Evolutionary conservation across 2,329 filamentous ascomycete genomes (phyloP).

Genomic region (Capronia americana): DNA sequence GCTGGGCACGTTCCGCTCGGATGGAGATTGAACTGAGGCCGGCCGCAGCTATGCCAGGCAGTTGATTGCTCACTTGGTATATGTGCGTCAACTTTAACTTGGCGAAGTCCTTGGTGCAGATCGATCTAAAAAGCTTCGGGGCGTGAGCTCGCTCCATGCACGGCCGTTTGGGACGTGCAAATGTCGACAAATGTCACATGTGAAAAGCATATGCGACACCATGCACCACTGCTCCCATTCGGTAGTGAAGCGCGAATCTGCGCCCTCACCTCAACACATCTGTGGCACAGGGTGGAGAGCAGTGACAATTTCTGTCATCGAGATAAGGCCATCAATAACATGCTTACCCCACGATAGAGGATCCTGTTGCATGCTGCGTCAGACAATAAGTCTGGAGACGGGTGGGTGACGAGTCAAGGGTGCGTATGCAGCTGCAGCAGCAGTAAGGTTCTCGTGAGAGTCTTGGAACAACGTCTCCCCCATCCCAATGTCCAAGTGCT

Average conservation of each 20-base stretch:
- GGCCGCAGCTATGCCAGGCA: neutral
- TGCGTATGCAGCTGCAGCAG: neutral
- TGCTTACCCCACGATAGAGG: conserved; percentile 4
- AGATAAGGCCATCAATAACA: neutral
- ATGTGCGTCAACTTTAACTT: neutral
- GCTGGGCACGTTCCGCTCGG: conserved; percentile 13
- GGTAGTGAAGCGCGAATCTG: neutral
- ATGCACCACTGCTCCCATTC: neutral
- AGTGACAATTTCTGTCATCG: neutral
- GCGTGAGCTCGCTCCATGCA: neutral
- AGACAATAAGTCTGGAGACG: neutral
- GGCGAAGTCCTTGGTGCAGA: neutral
- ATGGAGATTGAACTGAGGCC: neutral
- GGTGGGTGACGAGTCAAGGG: neutral
- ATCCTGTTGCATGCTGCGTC: neutral
- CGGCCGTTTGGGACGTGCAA: conserved; percentile 2
- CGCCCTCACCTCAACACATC: neutral
- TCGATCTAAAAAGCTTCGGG: neutral
- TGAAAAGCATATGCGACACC: neutral
- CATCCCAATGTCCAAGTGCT: neutral
- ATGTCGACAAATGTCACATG: neutral
- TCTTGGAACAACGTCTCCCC: neutral
- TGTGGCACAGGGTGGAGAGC: neutral
- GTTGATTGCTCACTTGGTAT: neutral
- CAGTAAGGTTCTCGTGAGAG: neutral